A percentile compares a stretch with the other conserved stretches of the same genome.
These are phyloP conservation scores for Bothriochloa decipiens DNA, from an alignment of 176 grass and related monocot species.

Conservation along the genomic window DNA sequence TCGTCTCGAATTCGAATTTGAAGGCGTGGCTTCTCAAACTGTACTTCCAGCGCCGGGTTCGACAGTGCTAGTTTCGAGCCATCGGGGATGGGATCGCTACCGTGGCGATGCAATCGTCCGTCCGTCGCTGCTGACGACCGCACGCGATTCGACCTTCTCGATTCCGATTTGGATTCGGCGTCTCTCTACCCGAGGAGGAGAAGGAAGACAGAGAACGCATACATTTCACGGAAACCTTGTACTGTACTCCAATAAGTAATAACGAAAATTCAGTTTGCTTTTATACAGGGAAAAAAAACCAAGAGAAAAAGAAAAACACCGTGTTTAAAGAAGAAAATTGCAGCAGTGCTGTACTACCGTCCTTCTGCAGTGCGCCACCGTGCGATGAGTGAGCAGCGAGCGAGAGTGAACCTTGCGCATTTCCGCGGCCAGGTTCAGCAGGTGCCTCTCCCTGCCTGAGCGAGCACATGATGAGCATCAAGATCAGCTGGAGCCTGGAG, in stretches of 20 bases:
- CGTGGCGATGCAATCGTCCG: neutral
- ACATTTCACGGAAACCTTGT: no score
- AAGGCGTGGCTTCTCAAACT: no score
- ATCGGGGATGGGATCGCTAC: neutral
- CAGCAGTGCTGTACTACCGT: neutral
- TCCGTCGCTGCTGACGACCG: neutral
- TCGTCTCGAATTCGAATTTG: no score
- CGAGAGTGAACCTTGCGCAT: slow-evolving; percentile 9
- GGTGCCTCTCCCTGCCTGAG: no score
- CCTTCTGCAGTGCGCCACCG: neutral
- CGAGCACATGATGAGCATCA: neutral
- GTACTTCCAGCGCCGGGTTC: no score
- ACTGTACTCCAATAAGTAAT: no score
- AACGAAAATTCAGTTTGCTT: no score
- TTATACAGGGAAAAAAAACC: no score
- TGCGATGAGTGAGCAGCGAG: neutral
- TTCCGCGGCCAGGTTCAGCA: slow-evolving; percentile 18
- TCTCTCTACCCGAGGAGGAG: neutral
- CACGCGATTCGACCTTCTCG: neutral
- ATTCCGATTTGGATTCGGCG: neutral
- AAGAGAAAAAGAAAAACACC: no score
- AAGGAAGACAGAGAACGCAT: no score
- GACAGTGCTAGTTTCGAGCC: no score
- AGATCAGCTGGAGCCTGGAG: neutral
- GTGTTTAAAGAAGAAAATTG: no score